phyloP scores from a whole-genome alignment of 768 basidiomycete species.

The Lactarius vividus region DNA sequence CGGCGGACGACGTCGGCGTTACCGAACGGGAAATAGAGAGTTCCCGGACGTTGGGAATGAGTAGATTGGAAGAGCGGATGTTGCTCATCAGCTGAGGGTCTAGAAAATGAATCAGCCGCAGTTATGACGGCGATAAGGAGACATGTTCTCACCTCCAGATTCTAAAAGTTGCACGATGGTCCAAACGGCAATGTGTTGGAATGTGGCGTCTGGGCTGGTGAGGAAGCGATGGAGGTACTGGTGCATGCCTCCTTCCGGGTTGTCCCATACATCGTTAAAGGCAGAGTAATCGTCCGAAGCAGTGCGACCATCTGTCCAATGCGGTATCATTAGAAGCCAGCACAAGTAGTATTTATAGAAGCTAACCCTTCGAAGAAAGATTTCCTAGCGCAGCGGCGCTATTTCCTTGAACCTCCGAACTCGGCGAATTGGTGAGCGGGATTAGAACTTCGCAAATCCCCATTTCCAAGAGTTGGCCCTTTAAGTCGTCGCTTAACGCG shows the following conservation, averaged over 20 bases:
- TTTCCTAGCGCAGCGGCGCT: constrained; percentile 97
- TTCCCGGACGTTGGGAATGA: constrained; percentile 84
- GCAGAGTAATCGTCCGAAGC: constrained; percentile 89
- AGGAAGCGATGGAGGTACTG: constrained; percentile 92
- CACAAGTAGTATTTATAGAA: not conserved
- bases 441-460: constrained; percentile 97
- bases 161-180: constrained; percentile 97
- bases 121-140: not conserved
- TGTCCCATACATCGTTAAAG: constrained; percentile 97
- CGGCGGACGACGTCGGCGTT: constrained; percentile 67
- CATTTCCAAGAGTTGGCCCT: constrained; percentile 95
- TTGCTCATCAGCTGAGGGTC: constrained; percentile 88
- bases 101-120: constrained; percentile 32
- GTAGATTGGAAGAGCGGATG: constrained; percentile 77
- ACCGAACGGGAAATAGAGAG: constrained; percentile 71
- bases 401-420: constrained; percentile 98
- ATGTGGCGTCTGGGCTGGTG: constrained; percentile 90
- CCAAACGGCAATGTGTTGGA: constrained; percentile 99
- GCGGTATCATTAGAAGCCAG: not conserved
- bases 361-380: constrained; percentile 88
- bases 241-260: constrained; percentile 97
- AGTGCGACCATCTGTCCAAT: constrained; percentile 60
- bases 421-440: constrained; percentile 92
- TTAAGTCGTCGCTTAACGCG: constrained; percentile 94
- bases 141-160: constrained; percentile 66